Percentiles rank a stretch among this genome's conserved stretches.
These are phyloP conservation scores for Exophiala sideris DNA, from an alignment of 2,329 filamentous ascomycete genomes.

Conservation along the genomic window DNA sequence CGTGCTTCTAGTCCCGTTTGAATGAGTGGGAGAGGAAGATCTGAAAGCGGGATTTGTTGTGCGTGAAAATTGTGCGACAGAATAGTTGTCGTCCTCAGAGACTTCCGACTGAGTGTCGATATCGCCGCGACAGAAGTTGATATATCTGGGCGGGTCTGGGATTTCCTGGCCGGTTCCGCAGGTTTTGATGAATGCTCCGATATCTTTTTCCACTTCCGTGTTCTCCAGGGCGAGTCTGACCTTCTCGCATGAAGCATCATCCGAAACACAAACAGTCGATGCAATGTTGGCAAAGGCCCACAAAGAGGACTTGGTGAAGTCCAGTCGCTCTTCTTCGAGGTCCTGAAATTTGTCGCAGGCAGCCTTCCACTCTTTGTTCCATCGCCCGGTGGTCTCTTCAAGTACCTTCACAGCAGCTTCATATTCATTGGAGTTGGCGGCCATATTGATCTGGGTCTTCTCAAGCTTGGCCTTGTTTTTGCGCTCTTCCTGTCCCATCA, in stretches of 20 bases:
- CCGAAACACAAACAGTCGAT: constrained; percentile 95
- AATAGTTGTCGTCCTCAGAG: constrained; percentile 89
- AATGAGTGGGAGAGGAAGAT: constrained; percentile 93
- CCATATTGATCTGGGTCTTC: constrained; percentile 95
- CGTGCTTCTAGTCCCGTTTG: constrained; percentile 57
- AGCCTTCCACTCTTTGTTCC: constrained; percentile 98
- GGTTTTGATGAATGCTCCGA: constrained; percentile 81
- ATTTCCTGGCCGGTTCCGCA: constrained; percentile 94
- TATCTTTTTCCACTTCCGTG: constrained; percentile 96
- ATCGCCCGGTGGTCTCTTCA: constrained; percentile 89
- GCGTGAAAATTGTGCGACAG: constrained; percentile 90
- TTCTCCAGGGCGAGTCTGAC: constrained; percentile 88
- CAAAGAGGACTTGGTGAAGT: constrained; percentile 95
- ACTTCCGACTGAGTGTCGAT: constrained; percentile 75
- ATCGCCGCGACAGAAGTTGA: constrained; percentile 96
- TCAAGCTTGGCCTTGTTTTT: constrained; percentile 99
- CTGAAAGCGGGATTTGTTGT: constrained; percentile 95
- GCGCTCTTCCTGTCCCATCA: constrained; percentile 98
- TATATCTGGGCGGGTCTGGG: constrained; percentile 93
- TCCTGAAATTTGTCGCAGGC: constrained; percentile 98
- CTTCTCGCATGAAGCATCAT: constrained; percentile 95
- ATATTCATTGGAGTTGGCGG: constrained; percentile 87
- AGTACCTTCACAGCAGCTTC: constrained; percentile 88
- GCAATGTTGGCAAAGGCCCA: constrained; percentile 98
- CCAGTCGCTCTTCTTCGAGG: constrained; percentile 90